Evolutionary conservation across 306 rosid genomes (phyloP).

Genomic region (Myrica gale): DNA sequence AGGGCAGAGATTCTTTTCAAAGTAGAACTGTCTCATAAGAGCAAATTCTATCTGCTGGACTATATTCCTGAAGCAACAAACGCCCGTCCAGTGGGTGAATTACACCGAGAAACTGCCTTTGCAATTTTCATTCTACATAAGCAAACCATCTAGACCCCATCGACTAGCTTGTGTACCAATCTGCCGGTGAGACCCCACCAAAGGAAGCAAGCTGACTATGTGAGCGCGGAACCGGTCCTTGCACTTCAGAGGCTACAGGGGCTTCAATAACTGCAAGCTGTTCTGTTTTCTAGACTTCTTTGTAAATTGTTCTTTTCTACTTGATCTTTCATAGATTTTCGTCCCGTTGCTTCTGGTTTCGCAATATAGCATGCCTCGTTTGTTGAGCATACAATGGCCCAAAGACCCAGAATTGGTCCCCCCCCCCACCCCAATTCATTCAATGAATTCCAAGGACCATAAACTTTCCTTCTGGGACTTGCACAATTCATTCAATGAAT

Average conservation of each 20-base stretch:
- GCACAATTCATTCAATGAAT: conserved; percentile 7
- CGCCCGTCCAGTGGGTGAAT: too few relatives aligned
- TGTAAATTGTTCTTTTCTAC: background rate
- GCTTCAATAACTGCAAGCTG: background rate
- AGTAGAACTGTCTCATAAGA: too few relatives aligned
- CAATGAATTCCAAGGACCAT: background rate
- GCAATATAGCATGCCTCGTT: background rate
- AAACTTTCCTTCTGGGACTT: too few relatives aligned
- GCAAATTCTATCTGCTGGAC: too few relatives aligned
- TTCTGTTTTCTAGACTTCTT: background rate
- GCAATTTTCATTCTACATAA: too few relatives aligned
- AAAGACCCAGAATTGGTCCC: background rate
- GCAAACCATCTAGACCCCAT: too few relatives aligned
- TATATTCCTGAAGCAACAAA: too few relatives aligned
- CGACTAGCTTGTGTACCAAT: too few relatives aligned
- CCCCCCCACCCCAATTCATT: conserved; percentile 1
- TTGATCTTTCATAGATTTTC: background rate
- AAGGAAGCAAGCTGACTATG: too few relatives aligned
- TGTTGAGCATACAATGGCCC: background rate
- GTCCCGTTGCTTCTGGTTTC: background rate
- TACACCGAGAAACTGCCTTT: too few relatives aligned
- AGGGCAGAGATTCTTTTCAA: background rate
- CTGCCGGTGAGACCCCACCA: too few relatives aligned
- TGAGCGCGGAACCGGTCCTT: background rate
- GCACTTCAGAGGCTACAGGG: background rate